These are phyloP conservation scores for Leccinum disarticulatum DNA, from an alignment of 768 basidiomycete genomes.

Conservation along the genomic window DNA sequence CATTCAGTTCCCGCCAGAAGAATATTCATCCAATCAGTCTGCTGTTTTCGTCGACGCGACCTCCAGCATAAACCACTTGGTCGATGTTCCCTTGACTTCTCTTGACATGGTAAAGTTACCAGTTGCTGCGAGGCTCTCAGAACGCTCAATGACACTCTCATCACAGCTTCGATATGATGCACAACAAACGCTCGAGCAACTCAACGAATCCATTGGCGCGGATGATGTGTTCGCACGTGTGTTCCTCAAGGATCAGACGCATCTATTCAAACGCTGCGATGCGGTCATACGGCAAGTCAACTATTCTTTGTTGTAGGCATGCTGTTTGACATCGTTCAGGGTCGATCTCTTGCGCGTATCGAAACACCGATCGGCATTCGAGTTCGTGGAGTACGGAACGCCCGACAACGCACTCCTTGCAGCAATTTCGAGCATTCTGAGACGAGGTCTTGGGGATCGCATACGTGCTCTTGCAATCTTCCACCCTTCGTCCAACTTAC, in stretches of 20 bases:
- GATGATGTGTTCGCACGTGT: slow-evolving; percentile 67
- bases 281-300: slow-evolving; percentile 56
- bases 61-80: slow-evolving; percentile 74
- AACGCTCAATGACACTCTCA: slow-evolving; percentile 3
- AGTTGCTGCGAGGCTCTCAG: not conserved
- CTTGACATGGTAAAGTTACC: slow-evolving; percentile 62
- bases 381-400: slow-evolving; percentile 55
- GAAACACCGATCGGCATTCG: slow-evolving; percentile 44
- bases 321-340: slow-evolving; percentile 34
- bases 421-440: slow-evolving; percentile 49
- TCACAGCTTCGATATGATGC: slow-evolving; percentile 76
- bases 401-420: slow-evolving; percentile 53
- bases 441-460: slow-evolving; percentile 73
- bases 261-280: slow-evolving; percentile 71
- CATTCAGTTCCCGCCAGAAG: slow-evolving; percentile 55
- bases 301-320: not conserved
- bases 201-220: slow-evolving; percentile 48
- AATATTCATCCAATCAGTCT: slow-evolving; percentile 49
- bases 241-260: slow-evolving; percentile 72
- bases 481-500: slow-evolving; percentile 45
- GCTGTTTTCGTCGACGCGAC: slow-evolving; percentile 78
- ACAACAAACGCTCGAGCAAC: slow-evolving; percentile 59
- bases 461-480: slow-evolving; percentile 63
- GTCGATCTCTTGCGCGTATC: slow-evolving; percentile 43
- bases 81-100: slow-evolving; percentile 72